phyloP scores from a whole-genome alignment of 805 yeast genomes.

The Candida tammaniensis region DNA sequence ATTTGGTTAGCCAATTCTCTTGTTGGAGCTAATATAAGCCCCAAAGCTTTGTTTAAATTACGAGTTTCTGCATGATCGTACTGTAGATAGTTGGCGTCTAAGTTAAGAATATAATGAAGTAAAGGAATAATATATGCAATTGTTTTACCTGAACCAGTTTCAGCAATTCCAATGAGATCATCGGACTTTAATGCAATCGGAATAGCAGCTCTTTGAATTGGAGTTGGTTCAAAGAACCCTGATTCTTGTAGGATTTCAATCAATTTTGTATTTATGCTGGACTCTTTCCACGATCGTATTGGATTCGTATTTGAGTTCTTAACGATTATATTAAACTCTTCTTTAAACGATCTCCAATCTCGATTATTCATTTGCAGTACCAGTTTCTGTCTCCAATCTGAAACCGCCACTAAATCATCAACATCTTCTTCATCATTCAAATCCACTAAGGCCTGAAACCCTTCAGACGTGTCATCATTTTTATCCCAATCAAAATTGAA shows the following conservation, averaged over 20 bases:
- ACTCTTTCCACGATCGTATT: constrained; percentile 71
- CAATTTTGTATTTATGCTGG: constrained; percentile 22
- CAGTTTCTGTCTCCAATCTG: constrained; percentile 70
- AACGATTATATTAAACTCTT: constrained; percentile 66
- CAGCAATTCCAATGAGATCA: constrained; percentile 88
- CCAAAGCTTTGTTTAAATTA: constrained; percentile 66
- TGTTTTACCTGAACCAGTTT: constrained; percentile 96
- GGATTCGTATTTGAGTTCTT: constrained; percentile 60
- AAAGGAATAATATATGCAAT: constrained; percentile 78
- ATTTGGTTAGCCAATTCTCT: constrained; percentile 92
- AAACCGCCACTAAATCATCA: constrained; percentile 11
- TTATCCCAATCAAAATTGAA: constrained; percentile 71
- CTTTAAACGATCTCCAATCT: constrained; percentile 87
- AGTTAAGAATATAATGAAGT: constrained; percentile 45
- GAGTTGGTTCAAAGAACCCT: constrained; percentile 70
- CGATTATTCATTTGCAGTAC: constrained; percentile 65
- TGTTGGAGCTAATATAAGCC: constrained; percentile 83
- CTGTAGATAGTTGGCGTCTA: constrained; percentile 31
- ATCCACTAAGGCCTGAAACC: constrained; percentile 37
- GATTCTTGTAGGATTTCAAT: constrained; percentile 33
- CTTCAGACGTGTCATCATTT: constrained; percentile 60
- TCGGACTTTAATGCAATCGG: constrained; percentile 60
- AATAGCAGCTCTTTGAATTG: constrained; percentile 86
- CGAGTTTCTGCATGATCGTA: constrained; percentile 43
- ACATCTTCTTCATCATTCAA: constrained; percentile 8